phyloP scores from a whole-genome alignment of 129 eudicot species.

The Escallonia rubra region DNA sequence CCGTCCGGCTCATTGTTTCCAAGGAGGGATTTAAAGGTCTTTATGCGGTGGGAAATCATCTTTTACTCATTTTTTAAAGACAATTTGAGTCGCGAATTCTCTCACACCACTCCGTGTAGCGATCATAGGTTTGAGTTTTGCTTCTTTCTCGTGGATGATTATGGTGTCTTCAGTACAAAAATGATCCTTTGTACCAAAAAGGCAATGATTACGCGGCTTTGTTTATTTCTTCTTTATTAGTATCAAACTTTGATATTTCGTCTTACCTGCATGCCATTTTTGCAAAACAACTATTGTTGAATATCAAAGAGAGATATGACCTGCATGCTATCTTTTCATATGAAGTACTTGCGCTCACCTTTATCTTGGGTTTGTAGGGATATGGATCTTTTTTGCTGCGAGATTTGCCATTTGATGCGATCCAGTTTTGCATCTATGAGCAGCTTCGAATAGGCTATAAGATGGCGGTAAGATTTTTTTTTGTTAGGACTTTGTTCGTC shows the following conservation, averaged over 20 bases:
- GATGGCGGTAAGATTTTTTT: conserved; percentile 51
- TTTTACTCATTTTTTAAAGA: not conserved
- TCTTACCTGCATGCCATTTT: not conserved
- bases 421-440: conserved; percentile 95
- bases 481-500: too few species aligned
- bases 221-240: not conserved
- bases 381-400: conserved; percentile 93
- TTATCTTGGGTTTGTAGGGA: conserved; percentile 45
- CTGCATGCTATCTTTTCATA: too few species aligned
- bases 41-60: conserved; percentile 68
- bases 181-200: not conserved
- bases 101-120: not conserved
- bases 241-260: not conserved
- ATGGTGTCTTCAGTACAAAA: not conserved
- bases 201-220: not conserved
- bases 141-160: not conserved
- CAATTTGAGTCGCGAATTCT: not conserved
- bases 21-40: conserved; percentile 88
- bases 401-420: conserved; percentile 97
- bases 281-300: not conserved
- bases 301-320: not conserved
- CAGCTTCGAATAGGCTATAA: conserved; percentile 92
- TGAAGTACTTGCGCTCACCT: not conserved
- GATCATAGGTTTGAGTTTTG: not conserved
- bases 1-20: conserved; percentile 70